Base-by-base conservation (phyloP, 2,329 filamentous ascomycete genomes). In the Fusarium longipes region DNA sequence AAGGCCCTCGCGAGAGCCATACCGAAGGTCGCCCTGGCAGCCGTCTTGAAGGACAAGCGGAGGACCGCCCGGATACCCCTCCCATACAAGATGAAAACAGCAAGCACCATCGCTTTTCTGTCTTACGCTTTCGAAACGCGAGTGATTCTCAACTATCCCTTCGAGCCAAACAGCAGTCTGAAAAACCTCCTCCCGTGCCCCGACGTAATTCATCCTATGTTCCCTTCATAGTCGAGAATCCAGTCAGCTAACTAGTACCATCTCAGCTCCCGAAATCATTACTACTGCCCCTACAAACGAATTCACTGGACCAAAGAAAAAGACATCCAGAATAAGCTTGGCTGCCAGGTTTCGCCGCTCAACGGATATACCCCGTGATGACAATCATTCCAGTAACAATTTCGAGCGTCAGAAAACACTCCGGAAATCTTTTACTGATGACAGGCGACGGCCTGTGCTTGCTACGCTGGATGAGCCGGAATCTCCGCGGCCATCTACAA, bases 111-210 rank as follows among this genome's bases (percentile, higher is more conserved):
- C 86, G 87, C 63, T 90, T 90, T 75, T 89, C 86, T 56, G 82
- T 97, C 78, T 82, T 97, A 80, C 90, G 91, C 75, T 93, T 96
- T 77, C 91, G 93, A 74, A 94, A 97, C 85, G 94, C 93, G 64
- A 97, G 94, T 10, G 95, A 98, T 80, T 91, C 93, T 49, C 93
- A 97, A 78, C 81, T 98, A 63, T 93, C 93, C 12, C 83, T 89
- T 29, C 87, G 88, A 76, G 90, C 91, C 51, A 93, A 90, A 76
- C 87, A 91, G 72, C 89, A 93, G 56, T 81, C 83, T 62, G 81
- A 84, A 73, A 84, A 81, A 70, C 79, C 83, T 22, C 87, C 84
- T 73, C 89, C 83, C 71, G 83, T 86, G 74, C 88, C 82, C 75
- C 86, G 80, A 79, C 85, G 83, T 88, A 87, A 68, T 78, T 80